A percentile compares a stretch with the other conserved stretches of the same genome.
These are phyloP conservation scores for Aureobasidium sp. DNA, from an alignment of 2,329 filamentous ascomycete species.

Conservation along the genomic window DNA sequence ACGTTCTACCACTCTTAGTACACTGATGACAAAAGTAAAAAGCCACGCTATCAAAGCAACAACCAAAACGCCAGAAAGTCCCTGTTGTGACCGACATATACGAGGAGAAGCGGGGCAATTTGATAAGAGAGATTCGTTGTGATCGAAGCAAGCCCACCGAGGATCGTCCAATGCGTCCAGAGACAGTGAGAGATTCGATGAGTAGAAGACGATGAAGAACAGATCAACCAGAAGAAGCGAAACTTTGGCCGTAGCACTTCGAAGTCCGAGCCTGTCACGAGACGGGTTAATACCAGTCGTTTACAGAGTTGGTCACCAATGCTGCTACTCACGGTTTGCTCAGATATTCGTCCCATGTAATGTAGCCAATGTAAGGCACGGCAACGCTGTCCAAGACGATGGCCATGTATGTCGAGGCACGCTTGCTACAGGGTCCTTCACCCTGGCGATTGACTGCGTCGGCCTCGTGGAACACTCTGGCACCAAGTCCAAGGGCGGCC, in stretches of 20 bases:
- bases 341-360: conserved; percentile 94
- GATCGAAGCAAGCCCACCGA: conserved; percentile 41
- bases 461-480: conserved; percentile 55
- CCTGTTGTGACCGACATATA: conserved; percentile 57
- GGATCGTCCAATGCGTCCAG: conserved; percentile 69
- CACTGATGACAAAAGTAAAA: conserved; percentile 76
- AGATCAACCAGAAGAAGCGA: conserved; percentile 84
- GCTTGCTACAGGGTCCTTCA: conserved; percentile 29
- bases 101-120: conserved; percentile 27
- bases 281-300: conserved; percentile 8
- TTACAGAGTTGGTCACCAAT: not conserved
- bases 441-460: conserved; percentile 25
- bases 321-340: conserved; percentile 56
- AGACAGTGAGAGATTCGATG: conserved; percentile 81
- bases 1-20: conserved; percentile 30
- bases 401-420: conserved; percentile 71
- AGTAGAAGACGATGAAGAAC: conserved; percentile 96
- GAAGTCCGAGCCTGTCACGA: conserved; percentile 55
- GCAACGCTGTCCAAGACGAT: conserved; percentile 83
- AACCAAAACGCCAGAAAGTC: conserved; percentile 68
- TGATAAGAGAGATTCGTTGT: conserved; percentile 18
- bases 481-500: conserved; percentile 69
- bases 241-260: conserved; percentile 76
- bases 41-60: conserved; percentile 84
- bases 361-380: conserved; percentile 82